phyloP scores from a whole-genome alignment of 306 rosid species.

The Sindora glabra region DNA sequence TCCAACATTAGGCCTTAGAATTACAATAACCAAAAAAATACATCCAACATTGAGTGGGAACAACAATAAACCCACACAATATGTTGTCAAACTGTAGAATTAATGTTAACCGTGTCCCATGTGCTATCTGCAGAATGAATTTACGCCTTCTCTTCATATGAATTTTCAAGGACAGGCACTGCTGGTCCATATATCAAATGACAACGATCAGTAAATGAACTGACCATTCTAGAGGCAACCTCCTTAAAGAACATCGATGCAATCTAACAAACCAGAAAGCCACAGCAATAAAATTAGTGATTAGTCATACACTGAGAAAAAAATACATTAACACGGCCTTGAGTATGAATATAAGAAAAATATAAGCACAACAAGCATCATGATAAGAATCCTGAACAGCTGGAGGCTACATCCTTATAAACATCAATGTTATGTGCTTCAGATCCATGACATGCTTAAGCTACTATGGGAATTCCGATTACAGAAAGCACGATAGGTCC shows the following conservation, averaged over 20 bases:
- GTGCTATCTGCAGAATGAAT: conserved; percentile 6
- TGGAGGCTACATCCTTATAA: no score
- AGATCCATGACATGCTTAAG: no score
- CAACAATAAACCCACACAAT: conserved; percentile 17
- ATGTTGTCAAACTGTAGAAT: conserved; percentile 12
- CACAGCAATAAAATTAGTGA: conserved; percentile 8
- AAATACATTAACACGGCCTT: background rate
- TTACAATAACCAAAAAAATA: conserved; percentile 1
- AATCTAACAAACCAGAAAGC: conserved; percentile 54
- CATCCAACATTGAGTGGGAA: conserved; percentile 14
- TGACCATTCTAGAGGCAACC: conserved; percentile 87
- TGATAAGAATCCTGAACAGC: no score
- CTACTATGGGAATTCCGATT: no score
- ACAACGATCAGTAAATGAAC: conserved; percentile 87
- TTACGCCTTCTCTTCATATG: conserved; percentile 49
- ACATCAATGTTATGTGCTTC: no score
- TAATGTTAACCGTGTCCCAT: no score
- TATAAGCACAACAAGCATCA: background rate
- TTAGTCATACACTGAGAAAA: background rate
- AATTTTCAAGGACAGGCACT: conserved; percentile 50
- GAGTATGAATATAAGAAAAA: background rate
- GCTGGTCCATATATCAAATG: conserved; percentile 83
- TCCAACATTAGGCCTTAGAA: conserved; percentile 11
- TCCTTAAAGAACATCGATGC: conserved; percentile 96
- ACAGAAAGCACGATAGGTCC: no score